phyloP scores from a whole-genome alignment of 2,329 filamentous ascomycete genomes.

The Fusarium pseudonygamai region DNA sequence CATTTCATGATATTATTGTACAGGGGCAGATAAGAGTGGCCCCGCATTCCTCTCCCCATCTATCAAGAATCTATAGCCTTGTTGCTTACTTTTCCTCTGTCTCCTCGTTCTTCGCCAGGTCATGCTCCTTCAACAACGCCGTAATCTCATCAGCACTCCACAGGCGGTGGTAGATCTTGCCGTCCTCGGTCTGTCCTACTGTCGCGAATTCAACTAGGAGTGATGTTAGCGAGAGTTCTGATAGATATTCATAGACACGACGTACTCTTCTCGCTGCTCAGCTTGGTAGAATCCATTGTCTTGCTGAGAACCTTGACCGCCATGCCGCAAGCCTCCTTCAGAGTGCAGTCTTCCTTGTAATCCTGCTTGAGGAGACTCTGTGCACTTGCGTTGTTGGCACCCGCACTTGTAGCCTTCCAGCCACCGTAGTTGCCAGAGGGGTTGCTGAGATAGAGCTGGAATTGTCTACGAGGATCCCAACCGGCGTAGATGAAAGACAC shows the following conservation, averaged over 20 bases:
- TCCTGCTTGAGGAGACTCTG: slow-evolving; percentile 98
- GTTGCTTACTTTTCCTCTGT: slow-evolving; percentile 68
- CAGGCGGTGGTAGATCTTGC: slow-evolving; percentile 97
- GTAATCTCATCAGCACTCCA: slow-evolving; percentile 98
- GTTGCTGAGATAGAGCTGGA: slow-evolving; percentile 99
- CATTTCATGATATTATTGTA: slow-evolving; percentile 47
- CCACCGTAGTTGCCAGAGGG: slow-evolving; percentile 98
- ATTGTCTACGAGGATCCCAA: slow-evolving; percentile 94
- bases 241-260: not conserved
- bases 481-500: slow-evolving; percentile 99
- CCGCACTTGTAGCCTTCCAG: slow-evolving; percentile 98
- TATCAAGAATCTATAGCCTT: slow-evolving; percentile 43
- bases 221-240: slow-evolving; percentile 24
- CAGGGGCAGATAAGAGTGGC: slow-evolving; percentile 39
- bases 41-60: slow-evolving; percentile 37
- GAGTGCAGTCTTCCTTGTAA: slow-evolving; percentile 97
- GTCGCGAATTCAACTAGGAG: slow-evolving; percentile 93
- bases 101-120: slow-evolving; percentile 86
- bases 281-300: slow-evolving; percentile 99
- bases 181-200: slow-evolving; percentile 92
- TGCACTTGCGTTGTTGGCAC: slow-evolving; percentile 97
- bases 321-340: slow-evolving; percentile 96
- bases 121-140: slow-evolving; percentile 91
- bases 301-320: slow-evolving; percentile 99
- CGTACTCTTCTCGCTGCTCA: slow-evolving; percentile 99